These are phyloP conservation scores for Dimocarpus longan DNA, from an alignment of 345 rosid species.

Conservation along the genomic window DNA sequence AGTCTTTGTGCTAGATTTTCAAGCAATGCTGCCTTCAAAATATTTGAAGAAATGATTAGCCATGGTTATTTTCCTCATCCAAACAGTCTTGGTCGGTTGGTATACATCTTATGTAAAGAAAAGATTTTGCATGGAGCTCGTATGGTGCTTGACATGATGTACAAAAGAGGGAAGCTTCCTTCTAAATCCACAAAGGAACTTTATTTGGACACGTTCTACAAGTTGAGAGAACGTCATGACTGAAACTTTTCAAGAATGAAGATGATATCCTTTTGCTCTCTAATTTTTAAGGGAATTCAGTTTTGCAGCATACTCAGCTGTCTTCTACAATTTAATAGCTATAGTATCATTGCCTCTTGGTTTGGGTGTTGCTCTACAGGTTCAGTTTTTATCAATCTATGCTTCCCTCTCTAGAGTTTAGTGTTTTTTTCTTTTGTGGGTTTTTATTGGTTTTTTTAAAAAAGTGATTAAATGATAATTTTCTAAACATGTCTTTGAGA, in stretches of 20 bases:
- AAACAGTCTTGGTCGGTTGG: conserved; percentile 40
- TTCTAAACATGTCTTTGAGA: background rate
- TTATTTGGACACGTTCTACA: conserved; percentile 18
- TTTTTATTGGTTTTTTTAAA: background rate
- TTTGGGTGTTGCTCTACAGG: background rate
- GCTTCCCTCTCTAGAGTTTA: background rate
- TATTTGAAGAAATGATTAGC: conserved; percentile 61
- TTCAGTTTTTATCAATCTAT: background rate
- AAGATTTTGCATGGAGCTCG: conserved; percentile 48
- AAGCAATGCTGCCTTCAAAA: conserved; percentile 49
- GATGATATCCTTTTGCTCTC: conserved; percentile 3
- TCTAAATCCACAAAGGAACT: conserved; percentile 19
- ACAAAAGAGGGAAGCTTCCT: conserved; percentile 36
- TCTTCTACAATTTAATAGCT: background rate
- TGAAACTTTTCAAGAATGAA: background rate
- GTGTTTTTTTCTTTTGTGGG: background rate
- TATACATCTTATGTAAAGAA: conserved; percentile 49
- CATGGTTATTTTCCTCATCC: conserved; percentile 28
- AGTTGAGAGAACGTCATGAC: background rate
- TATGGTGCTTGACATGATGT: conserved; percentile 39
- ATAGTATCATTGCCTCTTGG: background rate
- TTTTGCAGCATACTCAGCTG: background rate
- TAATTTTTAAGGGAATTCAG: conserved; percentile 6
- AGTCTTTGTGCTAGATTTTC: conserved; percentile 47
- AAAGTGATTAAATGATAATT: too few relatives aligned